Evolutionary conservation across 257 asterid species (phyloP).

Genomic region (Primulina huaijiensis): DNA sequence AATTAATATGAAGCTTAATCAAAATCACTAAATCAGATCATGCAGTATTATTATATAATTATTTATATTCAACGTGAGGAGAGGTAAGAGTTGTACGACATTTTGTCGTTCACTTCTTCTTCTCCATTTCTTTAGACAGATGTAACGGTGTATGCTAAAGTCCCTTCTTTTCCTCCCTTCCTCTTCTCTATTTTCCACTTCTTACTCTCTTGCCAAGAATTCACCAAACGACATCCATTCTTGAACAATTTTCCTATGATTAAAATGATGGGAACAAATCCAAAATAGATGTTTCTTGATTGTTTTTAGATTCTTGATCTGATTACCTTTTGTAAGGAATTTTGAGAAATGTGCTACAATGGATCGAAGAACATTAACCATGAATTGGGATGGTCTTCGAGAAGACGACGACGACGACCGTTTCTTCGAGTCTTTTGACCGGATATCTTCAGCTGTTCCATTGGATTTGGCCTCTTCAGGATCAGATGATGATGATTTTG

Average conservation of each 20-base stretch:
- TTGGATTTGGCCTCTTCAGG: conserved; percentile 50
- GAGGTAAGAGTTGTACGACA: conserved; percentile 30
- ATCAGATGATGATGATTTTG: conserved; percentile 59
- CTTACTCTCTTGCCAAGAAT: conserved; percentile 33
- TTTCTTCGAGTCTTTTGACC: conserved; percentile 61
- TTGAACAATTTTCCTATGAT: neutral
- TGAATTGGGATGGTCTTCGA: conserved; percentile 79
- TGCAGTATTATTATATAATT: neutral
- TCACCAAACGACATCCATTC: conserved; percentile 26
- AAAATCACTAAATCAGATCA: too few relatives aligned
- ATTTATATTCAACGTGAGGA: conserved; percentile 26
- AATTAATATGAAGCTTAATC: neutral
- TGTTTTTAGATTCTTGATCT: conserved; percentile 13
- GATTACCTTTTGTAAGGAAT: neutral
- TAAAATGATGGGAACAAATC: neutral
- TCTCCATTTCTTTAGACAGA: conserved; percentile 27
- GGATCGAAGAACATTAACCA: conserved; percentile 75
- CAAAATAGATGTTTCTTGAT: neutral
- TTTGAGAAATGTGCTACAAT: conserved; percentile 39
- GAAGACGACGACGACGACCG: conserved; percentile 71
- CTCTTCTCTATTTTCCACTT: conserved; percentile 27
- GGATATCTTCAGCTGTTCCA: conserved; percentile 60
- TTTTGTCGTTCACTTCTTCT: conserved; percentile 36
- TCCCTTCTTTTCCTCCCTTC: conserved; percentile 69
- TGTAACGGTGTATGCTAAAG: conserved; percentile 22